Base-by-base conservation (phyloP, 2,329 filamentous ascomycete genomes). In the Pestalotiopsis sp. region DNA sequence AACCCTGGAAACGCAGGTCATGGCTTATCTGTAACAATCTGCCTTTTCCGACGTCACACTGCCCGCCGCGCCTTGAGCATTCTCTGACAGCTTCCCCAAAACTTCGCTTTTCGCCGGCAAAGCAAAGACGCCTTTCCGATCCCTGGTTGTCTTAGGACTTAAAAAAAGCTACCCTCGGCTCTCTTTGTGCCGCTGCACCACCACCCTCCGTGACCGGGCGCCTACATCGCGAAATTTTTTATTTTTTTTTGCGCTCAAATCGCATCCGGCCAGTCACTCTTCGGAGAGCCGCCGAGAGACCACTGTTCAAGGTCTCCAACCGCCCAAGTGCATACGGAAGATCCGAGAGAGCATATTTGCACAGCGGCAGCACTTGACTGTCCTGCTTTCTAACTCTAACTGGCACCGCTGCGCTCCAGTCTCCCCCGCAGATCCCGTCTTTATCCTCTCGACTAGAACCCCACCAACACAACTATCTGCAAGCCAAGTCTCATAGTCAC, bases 171-270 rank as follows among this genome's bases (percentile, higher is more conserved):
- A 66, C 52, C 58, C 64, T 66, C 64, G 64, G 64, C 55, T 59
- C 22, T 35, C 26, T 59, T 59, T 55, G 64, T 44, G 55, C 64
- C 52, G 64, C 38, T 17, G 48, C 14, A 26, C 26, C 26, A 48
- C 52, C 30, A 48, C 52, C 30, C 64, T 66, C 64, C 64, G 64
- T 35, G 64, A 66, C 64, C 64, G 64, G 64, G 40, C 63, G 10
- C 26, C 35, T 38, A 61, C 30, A 61, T 61, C 58, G 26, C 30
- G 24, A 61, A 35, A 35, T 61, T 61, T 61, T 39, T 35, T 61
- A 40, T 39, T 35, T 26, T 24, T 26, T 26, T 39, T 61, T 35
- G 58, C 58, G 26, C 56, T 26, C 26, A 52, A 52, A 17, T 35
- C 20, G 44, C 44, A 52, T 9, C 44, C 14, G 44, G 44, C 6